Base-by-base conservation (phyloP, 2,329 filamentous ascomycete species). In the Sclerotinia trifoliorum region DNA sequence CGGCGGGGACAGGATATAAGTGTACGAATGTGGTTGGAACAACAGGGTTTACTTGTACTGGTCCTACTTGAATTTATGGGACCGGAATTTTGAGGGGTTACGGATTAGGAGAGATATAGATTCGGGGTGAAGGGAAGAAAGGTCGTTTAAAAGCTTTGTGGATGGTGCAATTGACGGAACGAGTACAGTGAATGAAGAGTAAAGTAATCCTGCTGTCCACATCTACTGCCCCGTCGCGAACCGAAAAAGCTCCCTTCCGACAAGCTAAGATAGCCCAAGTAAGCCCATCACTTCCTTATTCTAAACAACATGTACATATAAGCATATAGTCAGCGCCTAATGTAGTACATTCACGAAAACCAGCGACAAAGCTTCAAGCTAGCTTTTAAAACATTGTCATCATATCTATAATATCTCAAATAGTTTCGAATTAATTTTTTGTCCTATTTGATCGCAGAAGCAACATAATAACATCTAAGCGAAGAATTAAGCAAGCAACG, bases 11-110 rank as follows among this genome's bases (percentile, higher is more conserved):
- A 4, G 46, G 65, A 6, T 67, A 67, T 17, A 61, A 42, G 19
- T 67, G 65, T 63, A 61, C 46, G 11, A 67, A 67, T 67, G 56
- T 67, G 3, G 17, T 42, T n/a, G 57, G 48, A 1, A 54, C 57
- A 4, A 44, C n/a, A 5, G 65, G 65, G 7, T 67, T 67, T 24
- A 35, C 56, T 35, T 67, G 65, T 46, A 48, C 52, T 6, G 64
- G 42, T 8, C 10, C 2, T 44, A 17, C 29, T 26, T 66, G 29
- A n/a, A 10, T n/a, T 29, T 17, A 21, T 35, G 51, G 21, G 7
- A 24, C 19, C 19, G 26, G 8, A 2, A 51, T 21, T 8, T 15
- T 3, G 19, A 19, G 26, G 15, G 1, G 11, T n/a, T 35, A 19
- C 5, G 26, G 48, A 21, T n/a, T 24, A 8, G 11, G n/a, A 51